Conservation (phyloP, 192 early-diverging fungal species). For the Coemansia sp. region DNA sequence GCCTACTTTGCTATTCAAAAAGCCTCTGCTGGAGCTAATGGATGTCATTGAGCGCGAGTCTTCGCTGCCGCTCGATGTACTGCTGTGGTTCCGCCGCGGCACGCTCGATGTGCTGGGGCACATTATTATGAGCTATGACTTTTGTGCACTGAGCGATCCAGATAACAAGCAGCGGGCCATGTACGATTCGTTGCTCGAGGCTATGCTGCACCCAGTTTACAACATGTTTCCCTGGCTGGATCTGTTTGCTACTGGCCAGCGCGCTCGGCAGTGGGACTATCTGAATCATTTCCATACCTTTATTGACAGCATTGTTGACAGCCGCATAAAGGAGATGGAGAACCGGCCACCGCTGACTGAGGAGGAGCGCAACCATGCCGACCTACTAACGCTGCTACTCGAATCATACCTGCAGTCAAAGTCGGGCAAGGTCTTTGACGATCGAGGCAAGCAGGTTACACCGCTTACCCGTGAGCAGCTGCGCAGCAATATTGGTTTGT, state of each 20-base stretch:
- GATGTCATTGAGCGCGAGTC: constrained; percentile 44
- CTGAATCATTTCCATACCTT: constrained; percentile 40
- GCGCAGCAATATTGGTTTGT: constrained; percentile 55
- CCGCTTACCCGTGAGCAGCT: constrained; percentile 52
- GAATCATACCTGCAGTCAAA: constrained; percentile 51
- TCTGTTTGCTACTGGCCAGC: constrained; percentile 38
- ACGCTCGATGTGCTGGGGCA: constrained; percentile 62
- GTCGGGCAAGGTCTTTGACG: constrained; percentile 47
- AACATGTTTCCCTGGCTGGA: constrained; percentile 59
- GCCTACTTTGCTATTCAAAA: constrained; percentile 48
- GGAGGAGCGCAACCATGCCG: constrained; percentile 51
- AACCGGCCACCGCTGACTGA: constrained; percentile 39
- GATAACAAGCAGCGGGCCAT: constrained; percentile 49
- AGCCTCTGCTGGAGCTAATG: constrained; percentile 42
- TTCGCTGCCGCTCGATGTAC: constrained; percentile 33
- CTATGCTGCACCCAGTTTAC: constrained; percentile 52
- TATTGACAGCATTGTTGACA: constrained; percentile 51
- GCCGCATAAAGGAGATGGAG: constrained; percentile 32
- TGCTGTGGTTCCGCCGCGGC: constrained; percentile 47
- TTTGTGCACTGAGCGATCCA: constrained; percentile 50
- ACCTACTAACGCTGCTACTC: constrained; percentile 59
- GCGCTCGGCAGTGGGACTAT: constrained; percentile 47
- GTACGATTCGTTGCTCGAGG: constrained; percentile 52
- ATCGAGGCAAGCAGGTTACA: constrained; percentile 40
- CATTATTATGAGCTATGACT: constrained; percentile 59